Evolutionary conservation across 2,329 filamentous ascomycete species (phyloP).

Genomic region (Ophiostoma australiae): DNA sequence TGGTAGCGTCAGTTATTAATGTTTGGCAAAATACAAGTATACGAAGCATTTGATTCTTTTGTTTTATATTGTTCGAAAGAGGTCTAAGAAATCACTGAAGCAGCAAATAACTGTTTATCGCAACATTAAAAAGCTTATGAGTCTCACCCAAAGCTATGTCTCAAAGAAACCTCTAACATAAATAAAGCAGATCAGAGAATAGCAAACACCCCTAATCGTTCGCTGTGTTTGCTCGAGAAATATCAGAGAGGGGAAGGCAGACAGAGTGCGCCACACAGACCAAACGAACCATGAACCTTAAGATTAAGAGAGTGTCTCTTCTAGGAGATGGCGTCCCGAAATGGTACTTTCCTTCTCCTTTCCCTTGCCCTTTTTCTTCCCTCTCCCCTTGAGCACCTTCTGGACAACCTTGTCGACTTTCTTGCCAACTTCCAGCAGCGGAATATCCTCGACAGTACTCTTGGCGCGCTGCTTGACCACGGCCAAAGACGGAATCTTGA

Average conservation of each 20-base stretch:
- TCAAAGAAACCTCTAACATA: no score
- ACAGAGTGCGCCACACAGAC: background rate
- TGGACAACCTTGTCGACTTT: background rate
- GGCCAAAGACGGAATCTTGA: background rate
- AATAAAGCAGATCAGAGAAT: background rate
- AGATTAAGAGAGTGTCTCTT: background rate
- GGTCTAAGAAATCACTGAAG: no score
- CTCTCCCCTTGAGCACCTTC: background rate
- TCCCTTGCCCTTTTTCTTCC: background rate
- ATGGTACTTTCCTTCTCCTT: background rate
- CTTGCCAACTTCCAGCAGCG: background rate
- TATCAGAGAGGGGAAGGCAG: background rate
- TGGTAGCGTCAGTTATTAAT: no score
- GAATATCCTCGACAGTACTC: background rate
- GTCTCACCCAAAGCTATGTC: no score
- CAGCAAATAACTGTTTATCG: no score
- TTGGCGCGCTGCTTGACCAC: background rate
- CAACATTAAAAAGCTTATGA: no score
- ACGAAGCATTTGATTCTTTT: no score
- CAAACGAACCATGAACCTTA: background rate
- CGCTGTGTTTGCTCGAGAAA: background rate
- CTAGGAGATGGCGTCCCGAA: background rate
- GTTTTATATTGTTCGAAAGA: no score
- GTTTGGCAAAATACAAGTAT: no score
- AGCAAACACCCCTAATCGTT: background rate